phyloP scores from a whole-genome alignment of 805 yeast species.

The Barnettozyma sucrosica region DNA sequence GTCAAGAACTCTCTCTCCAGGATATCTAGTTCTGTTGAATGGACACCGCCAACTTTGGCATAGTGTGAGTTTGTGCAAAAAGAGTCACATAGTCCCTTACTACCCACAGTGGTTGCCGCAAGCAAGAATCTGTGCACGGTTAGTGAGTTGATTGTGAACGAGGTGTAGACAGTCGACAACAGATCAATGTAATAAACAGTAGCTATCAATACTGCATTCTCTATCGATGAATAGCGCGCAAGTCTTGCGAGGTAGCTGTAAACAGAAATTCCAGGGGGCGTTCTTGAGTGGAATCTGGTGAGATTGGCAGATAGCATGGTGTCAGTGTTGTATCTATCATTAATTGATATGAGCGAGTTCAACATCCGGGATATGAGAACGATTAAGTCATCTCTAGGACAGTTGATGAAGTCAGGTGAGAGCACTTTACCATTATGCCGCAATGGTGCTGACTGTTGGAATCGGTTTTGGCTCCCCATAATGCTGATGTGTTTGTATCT shows the following conservation, averaged over 20 bases:
- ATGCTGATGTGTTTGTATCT: neutral
- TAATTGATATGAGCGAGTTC: conserved; percentile 62
- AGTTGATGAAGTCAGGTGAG: conserved; percentile 47
- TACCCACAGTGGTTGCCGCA: conserved; percentile 86
- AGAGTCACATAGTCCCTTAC: conserved; percentile 88
- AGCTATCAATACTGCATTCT: conserved; percentile 73
- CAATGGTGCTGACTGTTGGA: neutral
- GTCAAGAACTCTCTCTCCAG: conserved; percentile 83
- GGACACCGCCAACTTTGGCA: conserved; percentile 94
- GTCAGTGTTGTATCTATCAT: conserved; percentile 46
- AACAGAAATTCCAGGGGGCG: conserved; percentile 84
- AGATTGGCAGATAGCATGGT: conserved; percentile 37
- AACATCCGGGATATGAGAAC: conserved; percentile 75
- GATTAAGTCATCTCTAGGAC: conserved; percentile 67
- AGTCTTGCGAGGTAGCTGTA: conserved; percentile 71
- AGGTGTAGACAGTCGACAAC: conserved; percentile 67
- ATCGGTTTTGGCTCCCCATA: neutral
- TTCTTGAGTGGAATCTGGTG: conserved; percentile 89
- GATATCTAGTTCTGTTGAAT: conserved; percentile 73
- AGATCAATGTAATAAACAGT: conserved; percentile 89
- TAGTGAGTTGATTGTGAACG: conserved; percentile 79
- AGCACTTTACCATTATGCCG: conserved; percentile 12
- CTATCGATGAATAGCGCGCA: conserved; percentile 78
- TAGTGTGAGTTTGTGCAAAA: conserved; percentile 92
- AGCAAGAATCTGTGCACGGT: conserved; percentile 90